Evolutionary conservation across 176 grass and related monocot genomes (phyloP).

Genomic region (Zea mays): DNA sequence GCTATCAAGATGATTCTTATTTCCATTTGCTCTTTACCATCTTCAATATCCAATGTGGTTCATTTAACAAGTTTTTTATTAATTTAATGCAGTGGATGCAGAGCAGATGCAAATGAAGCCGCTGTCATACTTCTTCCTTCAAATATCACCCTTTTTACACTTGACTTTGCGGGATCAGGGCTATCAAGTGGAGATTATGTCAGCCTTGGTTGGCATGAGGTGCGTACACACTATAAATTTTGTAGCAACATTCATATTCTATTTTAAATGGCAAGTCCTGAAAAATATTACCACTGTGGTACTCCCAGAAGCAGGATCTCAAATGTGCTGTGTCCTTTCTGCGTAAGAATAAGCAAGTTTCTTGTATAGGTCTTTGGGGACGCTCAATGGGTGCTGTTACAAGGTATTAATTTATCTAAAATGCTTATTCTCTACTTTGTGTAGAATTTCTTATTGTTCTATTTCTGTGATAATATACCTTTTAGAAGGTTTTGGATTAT

Average conservation of each 20-base stretch:
- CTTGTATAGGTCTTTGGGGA: slow-evolving; percentile 96
- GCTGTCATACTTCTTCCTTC: slow-evolving; percentile 94
- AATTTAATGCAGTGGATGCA: slow-evolving; percentile 85
- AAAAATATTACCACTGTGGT: slow-evolving; percentile 25
- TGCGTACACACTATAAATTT: slow-evolving; percentile 40
- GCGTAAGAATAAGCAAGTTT: slow-evolving; percentile 83
- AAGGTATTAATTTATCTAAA: slow-evolving; percentile 52
- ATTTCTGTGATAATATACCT: slow-evolving; percentile 9
- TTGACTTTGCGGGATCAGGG: slow-evolving; percentile 97
- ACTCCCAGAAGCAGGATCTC: slow-evolving; percentile 89
- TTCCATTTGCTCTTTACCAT: slow-evolving; percentile 14
- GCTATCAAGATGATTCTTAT: slow-evolving; percentile 23
- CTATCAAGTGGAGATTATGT: slow-evolving; percentile 92
- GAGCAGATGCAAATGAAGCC: slow-evolving; percentile 99
- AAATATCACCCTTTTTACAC: slow-evolving; percentile 96
- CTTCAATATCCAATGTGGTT: slow-evolving; percentile 4
- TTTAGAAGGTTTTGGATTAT: slow-evolving; percentile 18
- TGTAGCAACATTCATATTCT: neutral
- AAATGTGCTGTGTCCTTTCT: slow-evolving; percentile 81
- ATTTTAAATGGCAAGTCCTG: slow-evolving; percentile 28
- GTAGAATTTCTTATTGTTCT: neutral
- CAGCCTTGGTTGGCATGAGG: slow-evolving; percentile 99
- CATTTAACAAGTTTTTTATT: slow-evolving; percentile 26
- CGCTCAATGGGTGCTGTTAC: slow-evolving; percentile 99
- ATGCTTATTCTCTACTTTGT: slow-evolving; percentile 25